A percentile compares a stretch with the other conserved stretches of the same genome.
These are phyloP conservation scores for Meira nashicola DNA, from an alignment of 1,284 basidiomycete genomes.

Conservation along the genomic window DNA sequence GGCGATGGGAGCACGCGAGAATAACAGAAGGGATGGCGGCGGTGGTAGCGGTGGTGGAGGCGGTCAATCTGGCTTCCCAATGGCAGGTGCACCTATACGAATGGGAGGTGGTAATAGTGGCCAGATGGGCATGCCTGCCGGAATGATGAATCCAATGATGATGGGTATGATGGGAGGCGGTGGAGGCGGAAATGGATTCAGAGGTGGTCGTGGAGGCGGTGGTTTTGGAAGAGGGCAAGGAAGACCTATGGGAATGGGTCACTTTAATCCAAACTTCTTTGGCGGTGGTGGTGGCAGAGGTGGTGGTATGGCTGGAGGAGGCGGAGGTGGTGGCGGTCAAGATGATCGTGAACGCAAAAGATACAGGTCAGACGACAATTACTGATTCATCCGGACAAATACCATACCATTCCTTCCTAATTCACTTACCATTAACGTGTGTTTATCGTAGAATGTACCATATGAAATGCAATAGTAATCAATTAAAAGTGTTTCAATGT, in stretches of 20 bases:
- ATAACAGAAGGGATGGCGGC: constrained; percentile 15
- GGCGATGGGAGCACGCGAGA: constrained; percentile 31
- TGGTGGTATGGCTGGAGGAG: constrained; percentile 11
- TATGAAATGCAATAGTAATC: too few relatives aligned
- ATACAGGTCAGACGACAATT: constrained; percentile 35
- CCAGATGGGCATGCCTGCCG: neutral
- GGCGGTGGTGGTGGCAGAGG: constrained; percentile 4
- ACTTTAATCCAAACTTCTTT: constrained; percentile 14
- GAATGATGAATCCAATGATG: constrained; percentile 36
- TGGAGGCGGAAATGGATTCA: constrained; percentile 47
- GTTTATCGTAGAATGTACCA: too few relatives aligned
- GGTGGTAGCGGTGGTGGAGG: constrained; percentile 17
- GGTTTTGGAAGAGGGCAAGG: constrained; percentile 32
- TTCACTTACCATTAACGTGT: too few relatives aligned
- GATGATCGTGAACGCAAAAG: constrained; percentile 36
- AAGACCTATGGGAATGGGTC: constrained; percentile 9
- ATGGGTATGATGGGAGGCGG: constrained; percentile 28
- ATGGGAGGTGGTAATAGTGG: constrained; percentile 28
- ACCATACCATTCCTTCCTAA: too few relatives aligned
- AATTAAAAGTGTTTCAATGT: too few relatives aligned
- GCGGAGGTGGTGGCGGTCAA: constrained; percentile 5
- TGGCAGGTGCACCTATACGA: constrained; percentile 39
- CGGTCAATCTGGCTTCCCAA: constrained; percentile 29
- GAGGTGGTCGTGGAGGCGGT: constrained; percentile 15
- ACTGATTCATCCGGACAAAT: too few relatives aligned